Conservation (phyloP, 169 alveolate genomes). For the Eimeria falciformis region DNA sequence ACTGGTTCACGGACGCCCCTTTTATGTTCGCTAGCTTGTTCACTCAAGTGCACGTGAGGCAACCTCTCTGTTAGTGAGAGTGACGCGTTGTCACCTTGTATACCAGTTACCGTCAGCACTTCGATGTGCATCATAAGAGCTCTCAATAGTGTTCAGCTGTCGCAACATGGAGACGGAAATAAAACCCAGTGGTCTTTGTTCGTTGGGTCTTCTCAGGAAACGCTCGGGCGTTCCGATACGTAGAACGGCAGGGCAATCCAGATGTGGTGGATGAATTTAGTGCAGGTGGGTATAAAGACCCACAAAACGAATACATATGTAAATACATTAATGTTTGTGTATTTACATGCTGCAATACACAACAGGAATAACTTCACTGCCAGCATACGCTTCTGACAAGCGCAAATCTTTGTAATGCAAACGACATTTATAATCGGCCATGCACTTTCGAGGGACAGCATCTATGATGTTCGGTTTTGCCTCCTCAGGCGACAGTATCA, state of each 20-base stretch:
- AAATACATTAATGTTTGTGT: neutral
- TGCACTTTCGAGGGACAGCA: neutral
- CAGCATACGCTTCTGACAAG: no score
- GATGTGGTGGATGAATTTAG: constrained; percentile 56
- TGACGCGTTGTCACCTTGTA: neutral
- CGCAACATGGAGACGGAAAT: neutral
- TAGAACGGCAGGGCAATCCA: constrained; percentile 56
- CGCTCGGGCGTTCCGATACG: constrained; percentile 60
- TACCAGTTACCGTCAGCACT: neutral
- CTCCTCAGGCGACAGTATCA: constrained; percentile 58
- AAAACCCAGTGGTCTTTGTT: neutral
- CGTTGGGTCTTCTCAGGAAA: constrained; percentile 10
- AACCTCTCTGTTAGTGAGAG: neutral
- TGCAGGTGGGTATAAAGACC: constrained; percentile 30
- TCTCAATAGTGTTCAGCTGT: neutral
- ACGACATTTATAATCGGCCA: neutral
- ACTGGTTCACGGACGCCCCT: neutral
- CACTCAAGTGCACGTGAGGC: no score
- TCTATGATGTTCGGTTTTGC: no score
- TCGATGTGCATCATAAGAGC: neutral
- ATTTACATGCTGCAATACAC: no score
- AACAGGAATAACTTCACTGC: no score
- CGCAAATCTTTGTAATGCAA: neutral
- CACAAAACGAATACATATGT: neutral
- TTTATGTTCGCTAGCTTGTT: no score